These are phyloP conservation scores for Aspergillus carbonarius DNA, from an alignment of 2,329 filamentous ascomycete genomes.

Conservation along the genomic window DNA sequence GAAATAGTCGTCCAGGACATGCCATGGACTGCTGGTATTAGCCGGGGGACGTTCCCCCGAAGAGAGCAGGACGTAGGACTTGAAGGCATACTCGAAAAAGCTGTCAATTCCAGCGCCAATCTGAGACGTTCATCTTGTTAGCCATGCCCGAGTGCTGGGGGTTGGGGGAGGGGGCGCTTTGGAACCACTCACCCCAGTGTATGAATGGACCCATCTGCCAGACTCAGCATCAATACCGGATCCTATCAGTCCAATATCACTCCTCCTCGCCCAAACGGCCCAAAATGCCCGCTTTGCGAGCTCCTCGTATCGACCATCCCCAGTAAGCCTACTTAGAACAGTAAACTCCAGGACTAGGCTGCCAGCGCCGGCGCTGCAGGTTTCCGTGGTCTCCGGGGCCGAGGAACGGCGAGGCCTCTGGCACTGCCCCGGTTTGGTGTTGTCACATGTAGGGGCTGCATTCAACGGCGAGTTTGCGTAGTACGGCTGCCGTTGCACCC, in stretches of 20 bases:
- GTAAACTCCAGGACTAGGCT: conserved; percentile 93
- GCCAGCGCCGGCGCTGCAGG: conserved; percentile 93
- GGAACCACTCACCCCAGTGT: conserved; percentile 62
- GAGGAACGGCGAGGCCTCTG: conserved; percentile 24
- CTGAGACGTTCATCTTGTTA: conserved; percentile 28
- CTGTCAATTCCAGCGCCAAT: conserved; percentile 96
- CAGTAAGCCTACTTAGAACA: conserved; percentile 82
- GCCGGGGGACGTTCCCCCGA: conserved; percentile 55
- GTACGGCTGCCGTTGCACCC: conserved; percentile 69
- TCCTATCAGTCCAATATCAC: conserved; percentile 81
- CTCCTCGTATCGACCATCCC: conserved; percentile 83
- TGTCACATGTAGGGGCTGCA: conserved; percentile 44
- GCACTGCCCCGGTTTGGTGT: conserved; percentile 46
- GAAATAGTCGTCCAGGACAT: conserved; percentile 64
- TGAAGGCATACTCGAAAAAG: conserved; percentile 97
- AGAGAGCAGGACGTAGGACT: conserved; percentile 87
- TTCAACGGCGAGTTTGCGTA: conserved; percentile 84
- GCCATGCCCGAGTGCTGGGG: not conserved
- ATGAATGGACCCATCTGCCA: conserved; percentile 82
- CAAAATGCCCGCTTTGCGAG: conserved; percentile 91
- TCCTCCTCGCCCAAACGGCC: conserved; percentile 90
- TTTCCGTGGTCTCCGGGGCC: conserved; percentile 79
- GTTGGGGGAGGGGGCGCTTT: not conserved
- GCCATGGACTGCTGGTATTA: conserved; percentile 42
- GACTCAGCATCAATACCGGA: conserved; percentile 90